phyloP scores from a whole-genome alignment of 257 asterid genomes.

The Mitragyna speciosa region DNA sequence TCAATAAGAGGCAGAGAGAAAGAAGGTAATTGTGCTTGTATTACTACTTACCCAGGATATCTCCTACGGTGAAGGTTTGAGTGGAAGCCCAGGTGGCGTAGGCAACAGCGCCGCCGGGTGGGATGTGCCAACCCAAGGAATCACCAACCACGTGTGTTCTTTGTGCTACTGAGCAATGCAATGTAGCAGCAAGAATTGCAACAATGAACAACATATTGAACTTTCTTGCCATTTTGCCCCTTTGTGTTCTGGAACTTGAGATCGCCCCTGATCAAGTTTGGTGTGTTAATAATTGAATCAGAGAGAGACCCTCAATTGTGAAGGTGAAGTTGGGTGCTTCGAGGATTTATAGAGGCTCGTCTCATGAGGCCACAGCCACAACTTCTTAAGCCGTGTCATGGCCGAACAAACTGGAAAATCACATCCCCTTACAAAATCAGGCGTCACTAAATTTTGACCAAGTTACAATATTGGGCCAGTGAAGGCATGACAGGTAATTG shows the following conservation, averaged over 20 bases:
- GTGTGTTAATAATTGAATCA: neutral
- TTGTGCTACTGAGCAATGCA: constrained; percentile 51
- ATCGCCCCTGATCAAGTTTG: constrained; percentile 6
- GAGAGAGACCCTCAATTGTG: neutral
- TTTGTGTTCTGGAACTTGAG: constrained; percentile 34
- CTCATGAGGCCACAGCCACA: too few relatives aligned
- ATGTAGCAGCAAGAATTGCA: constrained; percentile 37
- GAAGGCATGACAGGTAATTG: neutral
- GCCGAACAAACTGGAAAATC: neutral
- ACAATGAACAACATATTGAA: constrained; percentile 25
- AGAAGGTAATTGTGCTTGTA: neutral
- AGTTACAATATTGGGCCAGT: neutral
- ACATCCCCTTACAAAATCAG: neutral
- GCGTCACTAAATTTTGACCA: neutral
- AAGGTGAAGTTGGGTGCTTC: neutral
- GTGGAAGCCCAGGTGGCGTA: constrained; percentile 64
- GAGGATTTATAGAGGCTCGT: constrained; percentile 7
- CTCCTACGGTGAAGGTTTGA: constrained; percentile 51
- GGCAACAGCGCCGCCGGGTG: constrained; percentile 49
- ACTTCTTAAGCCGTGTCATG: constrained; percentile 8
- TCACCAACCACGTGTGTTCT: constrained; percentile 69
- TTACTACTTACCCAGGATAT: constrained; percentile 49
- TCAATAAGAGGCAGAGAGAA: too few relatives aligned
- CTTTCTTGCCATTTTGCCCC: constrained; percentile 38
- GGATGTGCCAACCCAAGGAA: constrained; percentile 61